These are phyloP conservation scores for Rhodomyrtus tomentosa DNA, from an alignment of 345 rosid species.

Conservation along the genomic window DNA sequence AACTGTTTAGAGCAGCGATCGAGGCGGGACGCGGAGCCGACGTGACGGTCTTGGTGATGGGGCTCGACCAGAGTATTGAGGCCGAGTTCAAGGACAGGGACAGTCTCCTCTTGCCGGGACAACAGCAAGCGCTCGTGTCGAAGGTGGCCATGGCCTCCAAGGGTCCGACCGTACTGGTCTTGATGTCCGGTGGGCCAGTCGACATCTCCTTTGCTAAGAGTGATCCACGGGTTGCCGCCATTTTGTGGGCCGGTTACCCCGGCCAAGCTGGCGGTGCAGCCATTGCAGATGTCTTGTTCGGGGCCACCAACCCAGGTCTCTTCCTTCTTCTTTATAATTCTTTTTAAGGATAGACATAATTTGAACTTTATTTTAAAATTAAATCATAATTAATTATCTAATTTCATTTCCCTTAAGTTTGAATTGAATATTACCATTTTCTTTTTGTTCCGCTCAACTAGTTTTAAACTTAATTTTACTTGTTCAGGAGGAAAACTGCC, in stretches of 20 bases:
- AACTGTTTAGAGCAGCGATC: constrained; percentile 35
- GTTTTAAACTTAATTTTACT: not conserved
- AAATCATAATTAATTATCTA: not conserved
- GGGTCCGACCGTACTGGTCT: constrained; percentile 57
- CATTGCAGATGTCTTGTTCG: constrained; percentile 71
- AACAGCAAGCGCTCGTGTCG: constrained; percentile 61
- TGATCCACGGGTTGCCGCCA: constrained; percentile 33
- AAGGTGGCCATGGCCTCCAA: constrained; percentile 43
- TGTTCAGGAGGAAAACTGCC: constrained; percentile 67
- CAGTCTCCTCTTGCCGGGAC: constrained; percentile 62
- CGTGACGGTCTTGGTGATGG: constrained; percentile 71
- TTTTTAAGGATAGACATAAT: not conserved
- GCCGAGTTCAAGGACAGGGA: constrained; percentile 64
- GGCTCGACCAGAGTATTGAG: constrained; percentile 83
- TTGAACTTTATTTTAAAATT: not conserved
- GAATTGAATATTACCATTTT: not conserved
- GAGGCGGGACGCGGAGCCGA: constrained; percentile 45
- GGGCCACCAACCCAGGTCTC: constrained; percentile 59
- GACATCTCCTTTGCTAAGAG: constrained; percentile 60
- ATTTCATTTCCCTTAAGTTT: not conserved
- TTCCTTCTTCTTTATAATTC: not conserved
- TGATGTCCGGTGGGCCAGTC: constrained; percentile 83
- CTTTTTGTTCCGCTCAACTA: too few relatives aligned
- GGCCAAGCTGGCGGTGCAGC: constrained; percentile 90
- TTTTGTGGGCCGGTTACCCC: constrained; percentile 95